These are phyloP conservation scores for Aethionema arabicum DNA, from an alignment of 345 rosid genomes.

Conservation along the genomic window DNA sequence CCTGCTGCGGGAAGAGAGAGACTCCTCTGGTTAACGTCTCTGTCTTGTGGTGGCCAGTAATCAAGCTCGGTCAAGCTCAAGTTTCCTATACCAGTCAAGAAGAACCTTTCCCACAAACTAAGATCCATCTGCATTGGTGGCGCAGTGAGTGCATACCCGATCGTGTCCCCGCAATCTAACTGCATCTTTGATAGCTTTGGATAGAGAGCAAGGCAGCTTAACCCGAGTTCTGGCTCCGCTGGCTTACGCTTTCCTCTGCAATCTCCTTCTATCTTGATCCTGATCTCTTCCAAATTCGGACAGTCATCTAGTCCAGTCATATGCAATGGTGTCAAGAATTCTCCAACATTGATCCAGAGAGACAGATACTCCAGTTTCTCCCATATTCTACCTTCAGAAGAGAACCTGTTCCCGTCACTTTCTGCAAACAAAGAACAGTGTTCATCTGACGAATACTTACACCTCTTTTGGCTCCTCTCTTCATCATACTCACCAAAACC, in stretches of 20 bases:
- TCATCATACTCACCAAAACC: slow-evolving; percentile 30
- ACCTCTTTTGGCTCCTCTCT: slow-evolving; percentile 44
- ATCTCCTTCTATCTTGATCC: slow-evolving; percentile 82
- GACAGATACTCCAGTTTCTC: slow-evolving; percentile 63
- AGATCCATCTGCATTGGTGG: slow-evolving; percentile 82
- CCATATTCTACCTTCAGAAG: slow-evolving; percentile 55
- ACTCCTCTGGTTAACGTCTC: slow-evolving; percentile 83
- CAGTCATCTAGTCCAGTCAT: slow-evolving; percentile 63
- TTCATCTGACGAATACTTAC: slow-evolving; percentile 43
- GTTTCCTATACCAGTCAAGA: slow-evolving; percentile 60
- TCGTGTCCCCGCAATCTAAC: slow-evolving; percentile 68
- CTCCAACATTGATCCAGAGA: slow-evolving; percentile 75
- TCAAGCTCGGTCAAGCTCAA: slow-evolving; percentile 67
- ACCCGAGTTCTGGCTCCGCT: slow-evolving; percentile 53
- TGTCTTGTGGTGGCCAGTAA: slow-evolving; percentile 93
- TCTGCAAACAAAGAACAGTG: slow-evolving; percentile 21
- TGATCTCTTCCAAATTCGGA: slow-evolving; percentile 79
- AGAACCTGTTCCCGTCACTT: slow-evolving; percentile 40
- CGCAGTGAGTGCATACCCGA: slow-evolving; percentile 72
- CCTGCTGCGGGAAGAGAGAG: slow-evolving; percentile 73
- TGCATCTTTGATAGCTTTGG: slow-evolving; percentile 74
- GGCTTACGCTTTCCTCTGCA: slow-evolving; percentile 65
- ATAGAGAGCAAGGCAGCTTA: slow-evolving; percentile 57
- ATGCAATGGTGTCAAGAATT: slow-evolving; percentile 57
- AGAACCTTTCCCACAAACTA: slow-evolving; percentile 90